Evolutionary conservation across 2,329 filamentous ascomycete species (phyloP).

Genomic region (Claviceps capensis): DNA sequence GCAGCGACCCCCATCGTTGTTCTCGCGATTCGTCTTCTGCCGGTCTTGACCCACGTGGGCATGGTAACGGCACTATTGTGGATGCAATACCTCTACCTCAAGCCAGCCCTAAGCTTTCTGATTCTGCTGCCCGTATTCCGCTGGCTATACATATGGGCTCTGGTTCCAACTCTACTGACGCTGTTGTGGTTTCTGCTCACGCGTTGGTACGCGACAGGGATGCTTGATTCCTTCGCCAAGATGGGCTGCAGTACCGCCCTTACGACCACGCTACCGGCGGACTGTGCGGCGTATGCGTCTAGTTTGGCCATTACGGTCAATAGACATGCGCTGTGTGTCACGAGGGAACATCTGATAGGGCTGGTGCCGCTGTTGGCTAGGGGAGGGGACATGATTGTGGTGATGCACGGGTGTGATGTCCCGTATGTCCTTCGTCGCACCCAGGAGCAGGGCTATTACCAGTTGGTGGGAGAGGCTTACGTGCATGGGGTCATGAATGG

Average conservation of each 20-base stretch:
- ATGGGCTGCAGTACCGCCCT: slow-evolving; percentile 1
- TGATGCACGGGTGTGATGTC: slow-evolving; percentile 7
- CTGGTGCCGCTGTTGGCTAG: slow-evolving; percentile 5
- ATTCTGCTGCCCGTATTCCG: slow-evolving; percentile 4
- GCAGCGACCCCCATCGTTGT: neutral
- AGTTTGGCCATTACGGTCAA: slow-evolving; percentile 1
- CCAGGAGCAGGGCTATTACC: slow-evolving; percentile 1
- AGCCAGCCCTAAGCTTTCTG: neutral
- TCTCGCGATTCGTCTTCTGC: slow-evolving; percentile 3
- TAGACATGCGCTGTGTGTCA: slow-evolving; percentile 3
- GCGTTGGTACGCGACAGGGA: neutral
- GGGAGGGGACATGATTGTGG: slow-evolving; percentile 3
- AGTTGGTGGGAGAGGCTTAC: slow-evolving; percentile 6
- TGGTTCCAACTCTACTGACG: neutral
- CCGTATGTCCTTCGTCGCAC: slow-evolving; percentile 5
- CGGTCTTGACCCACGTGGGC: neutral
- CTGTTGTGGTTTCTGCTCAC: slow-evolving; percentile 1
- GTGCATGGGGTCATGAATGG: slow-evolving; percentile 9
- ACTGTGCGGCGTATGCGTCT: slow-evolving; percentile 2
- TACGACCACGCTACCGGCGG: slow-evolving; percentile 1
- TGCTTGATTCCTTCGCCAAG: neutral
- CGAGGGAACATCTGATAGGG: slow-evolving; percentile 1
- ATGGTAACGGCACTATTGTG: neutral
- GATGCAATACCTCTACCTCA: neutral
- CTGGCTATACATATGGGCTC: slow-evolving; percentile 1